Percentiles rank a stretch among this genome's conserved stretches.
Conservation (phyloP, 2,329 filamentous ascomycete genomes). For the Trichoderma sp. region DNA sequence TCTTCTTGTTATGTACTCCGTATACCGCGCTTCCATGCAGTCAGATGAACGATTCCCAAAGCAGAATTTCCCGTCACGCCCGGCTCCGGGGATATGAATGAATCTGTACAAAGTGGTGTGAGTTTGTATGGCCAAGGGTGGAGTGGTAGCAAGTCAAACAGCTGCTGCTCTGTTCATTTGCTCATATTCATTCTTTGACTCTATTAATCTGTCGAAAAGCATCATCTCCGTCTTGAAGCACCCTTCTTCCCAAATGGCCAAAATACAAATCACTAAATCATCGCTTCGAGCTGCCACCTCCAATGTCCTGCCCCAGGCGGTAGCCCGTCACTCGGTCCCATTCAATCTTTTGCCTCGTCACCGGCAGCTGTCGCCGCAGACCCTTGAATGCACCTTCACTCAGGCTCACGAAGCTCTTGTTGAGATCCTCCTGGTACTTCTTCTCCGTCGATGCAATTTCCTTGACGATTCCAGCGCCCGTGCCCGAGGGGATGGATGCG, state of each 20-base stretch:
- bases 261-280: slow-evolving; percentile 31
- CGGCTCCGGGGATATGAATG: neutral
- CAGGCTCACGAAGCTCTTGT: slow-evolving; percentile 80
- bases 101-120: neutral
- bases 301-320: slow-evolving; percentile 76
- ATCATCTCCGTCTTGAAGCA: slow-evolving; percentile 6
- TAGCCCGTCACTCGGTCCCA: slow-evolving; percentile 99
- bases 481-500: slow-evolving; percentile 57
- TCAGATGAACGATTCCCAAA: neutral
- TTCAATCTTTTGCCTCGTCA: slow-evolving; percentile 97
- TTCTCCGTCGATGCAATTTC: slow-evolving; percentile 79
- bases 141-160: neutral
- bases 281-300: slow-evolving; percentile 59
- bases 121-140: neutral
- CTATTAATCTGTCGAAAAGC: slow-evolving; percentile 13
- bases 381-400: slow-evolving; percentile 96
- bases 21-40: neutral
- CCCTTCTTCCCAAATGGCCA: slow-evolving; percentile 1
- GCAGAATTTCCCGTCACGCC: neutral
- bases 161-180: slow-evolving; percentile 6
- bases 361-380: slow-evolving; percentile 84
- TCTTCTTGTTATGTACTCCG: neutral
- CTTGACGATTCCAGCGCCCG: slow-evolving; percentile 66
- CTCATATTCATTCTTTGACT: slow-evolving; percentile 9
- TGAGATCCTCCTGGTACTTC: slow-evolving; percentile 94